phyloP scores from a whole-genome alignment of 1,139 yeast genomes.

The Arxiozyma telluris region DNA sequence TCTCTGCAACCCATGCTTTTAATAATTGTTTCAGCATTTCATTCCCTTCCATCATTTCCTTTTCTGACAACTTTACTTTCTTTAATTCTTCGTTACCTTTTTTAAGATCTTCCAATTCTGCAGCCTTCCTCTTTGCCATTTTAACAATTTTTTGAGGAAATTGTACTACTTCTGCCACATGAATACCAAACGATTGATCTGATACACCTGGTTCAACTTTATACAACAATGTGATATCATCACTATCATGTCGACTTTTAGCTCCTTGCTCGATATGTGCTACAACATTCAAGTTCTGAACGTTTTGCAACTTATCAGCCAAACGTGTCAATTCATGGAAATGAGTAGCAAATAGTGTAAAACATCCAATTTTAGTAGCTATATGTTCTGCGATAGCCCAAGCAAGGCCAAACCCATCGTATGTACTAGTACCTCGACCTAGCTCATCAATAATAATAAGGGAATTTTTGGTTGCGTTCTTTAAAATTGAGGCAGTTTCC shows the following conservation, averaged over 20 bases:
- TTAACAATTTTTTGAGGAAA: slow-evolving; percentile 81
- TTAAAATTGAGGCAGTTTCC: slow-evolving; percentile 85
- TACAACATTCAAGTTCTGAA: slow-evolving; percentile 82
- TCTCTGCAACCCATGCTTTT: slow-evolving; percentile 50
- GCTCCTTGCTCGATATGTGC: slow-evolving; percentile 61
- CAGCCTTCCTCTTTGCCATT: slow-evolving; percentile 93
- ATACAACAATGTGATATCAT: slow-evolving; percentile 79
- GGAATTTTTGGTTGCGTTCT: slow-evolving; percentile 76
- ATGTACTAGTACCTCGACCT: slow-evolving; percentile 94
- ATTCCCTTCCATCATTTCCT: slow-evolving; percentile 51
- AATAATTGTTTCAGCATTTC: slow-evolving; percentile 46
- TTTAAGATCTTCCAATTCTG: slow-evolving; percentile 68
- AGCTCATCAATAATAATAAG: slow-evolving; percentile 88
- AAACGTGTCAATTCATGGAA: slow-evolving; percentile 88
- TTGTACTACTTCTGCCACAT: slow-evolving; percentile 91
- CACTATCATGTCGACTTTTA: slow-evolving; percentile 31
- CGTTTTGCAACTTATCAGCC: slow-evolving; percentile 51
- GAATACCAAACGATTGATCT: slow-evolving; percentile 93
- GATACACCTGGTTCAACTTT: slow-evolving; percentile 88
- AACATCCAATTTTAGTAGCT: slow-evolving; percentile 59
- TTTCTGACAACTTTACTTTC: slow-evolving; percentile 43
- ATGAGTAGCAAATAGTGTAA: slow-evolving; percentile 90
- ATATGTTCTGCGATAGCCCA: slow-evolving; percentile 92
- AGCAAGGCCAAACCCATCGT: slow-evolving; percentile 96
- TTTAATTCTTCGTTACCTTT: slow-evolving; percentile 36